Base-by-base conservation (phyloP, 2,329 filamentous ascomycete species). In the Rutstroemia sp. region DNA sequence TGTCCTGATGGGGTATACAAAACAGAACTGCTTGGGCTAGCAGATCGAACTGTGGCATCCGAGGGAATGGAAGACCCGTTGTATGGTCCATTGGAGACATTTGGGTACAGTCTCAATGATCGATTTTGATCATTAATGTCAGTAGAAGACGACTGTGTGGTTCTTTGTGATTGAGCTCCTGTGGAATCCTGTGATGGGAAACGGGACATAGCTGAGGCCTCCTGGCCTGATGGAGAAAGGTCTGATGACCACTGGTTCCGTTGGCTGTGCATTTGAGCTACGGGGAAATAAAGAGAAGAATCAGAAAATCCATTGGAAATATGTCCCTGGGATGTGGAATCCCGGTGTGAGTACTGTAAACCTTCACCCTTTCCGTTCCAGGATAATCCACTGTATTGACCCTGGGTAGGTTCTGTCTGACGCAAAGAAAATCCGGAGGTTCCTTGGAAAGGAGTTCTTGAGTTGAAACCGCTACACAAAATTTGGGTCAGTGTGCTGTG, bases 401-500 rank as follows among this genome's bases (percentile, higher is more conserved):
- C 66, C 62, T 66, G 63, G 57, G 42, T 56, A 64, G 66, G 65
- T 68, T 65, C 67, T 68, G 67, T 69, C 58, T 65, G 63, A 65
- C 52, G 60, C 42, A 67, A 68, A 66, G 67, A 65, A 69, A 68
- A 62, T 60, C 60, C 63, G 49, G 65, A 44, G 25, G 63, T 56
- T 64, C 63, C 65, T 59, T 61, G 59, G 56, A 63, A 64, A 54
- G 54, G 53, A 42, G 62, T 52, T 61, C 58, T 61, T 58, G 59
- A 65, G 52, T 56, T 61, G 53, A 63, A 64, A 54, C 58, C 59
- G 66, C 67, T 70, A 64, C 59, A 68, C 60, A 45, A 55, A 44
- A 65, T 64, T 56, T 60, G 54, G 65, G 67, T 70, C 65, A 70
- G 68, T 70, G 61, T 68, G 57, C 63, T 67, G 62, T 67, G 56